These are phyloP conservation scores for Hortiboletus flavorubellus DNA, from an alignment of 768 basidiomycete species.

Conservation along the genomic window DNA sequence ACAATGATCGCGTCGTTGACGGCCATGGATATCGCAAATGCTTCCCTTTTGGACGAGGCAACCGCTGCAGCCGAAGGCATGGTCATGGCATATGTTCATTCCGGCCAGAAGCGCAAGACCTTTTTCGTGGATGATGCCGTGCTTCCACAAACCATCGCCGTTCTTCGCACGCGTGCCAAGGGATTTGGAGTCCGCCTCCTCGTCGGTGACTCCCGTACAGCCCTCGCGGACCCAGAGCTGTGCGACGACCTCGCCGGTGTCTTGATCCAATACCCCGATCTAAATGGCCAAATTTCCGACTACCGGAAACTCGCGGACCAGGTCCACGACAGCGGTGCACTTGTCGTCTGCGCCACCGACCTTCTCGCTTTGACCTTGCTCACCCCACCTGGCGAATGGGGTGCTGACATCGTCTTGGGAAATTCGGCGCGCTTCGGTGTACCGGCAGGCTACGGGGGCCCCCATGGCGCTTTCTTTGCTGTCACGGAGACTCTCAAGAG, in stretches of 20 bases:
- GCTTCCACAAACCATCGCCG: slow-evolving; percentile 84
- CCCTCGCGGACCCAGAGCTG: slow-evolving; percentile 50
- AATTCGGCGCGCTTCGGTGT: slow-evolving; percentile 98
- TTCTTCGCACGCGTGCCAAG: slow-evolving; percentile 86
- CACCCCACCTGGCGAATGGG: slow-evolving; percentile 98
- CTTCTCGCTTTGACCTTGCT: slow-evolving; percentile 89
- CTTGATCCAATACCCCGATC: slow-evolving; percentile 91
- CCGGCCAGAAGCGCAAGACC: slow-evolving; percentile 68
- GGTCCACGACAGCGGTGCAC: slow-evolving; percentile 71
- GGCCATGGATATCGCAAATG: slow-evolving; percentile 93
- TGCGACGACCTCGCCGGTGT: slow-evolving; percentile 75
- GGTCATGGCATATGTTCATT: slow-evolving; percentile 83
- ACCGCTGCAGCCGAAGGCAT: slow-evolving; percentile 96
- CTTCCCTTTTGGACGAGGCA: slow-evolving; percentile 91
- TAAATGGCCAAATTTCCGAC: slow-evolving; percentile 79
- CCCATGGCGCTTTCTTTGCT: slow-evolving; percentile 97
- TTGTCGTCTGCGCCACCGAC: slow-evolving; percentile 88
- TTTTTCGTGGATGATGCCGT: slow-evolving; percentile 87
- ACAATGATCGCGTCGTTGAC: slow-evolving; percentile 95
- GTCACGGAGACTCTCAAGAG: slow-evolving; percentile 89
- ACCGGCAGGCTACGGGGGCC: slow-evolving; percentile 94
- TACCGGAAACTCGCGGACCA: slow-evolving; percentile 61
- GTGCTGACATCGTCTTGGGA: slow-evolving; percentile 92
- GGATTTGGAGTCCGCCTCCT: slow-evolving; percentile 88
- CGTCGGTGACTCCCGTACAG: slow-evolving; percentile 56